Evolutionary conservation across 192 early-diverging fungal genomes (phyloP).

Genomic region (Coemansia sp.): DNA sequence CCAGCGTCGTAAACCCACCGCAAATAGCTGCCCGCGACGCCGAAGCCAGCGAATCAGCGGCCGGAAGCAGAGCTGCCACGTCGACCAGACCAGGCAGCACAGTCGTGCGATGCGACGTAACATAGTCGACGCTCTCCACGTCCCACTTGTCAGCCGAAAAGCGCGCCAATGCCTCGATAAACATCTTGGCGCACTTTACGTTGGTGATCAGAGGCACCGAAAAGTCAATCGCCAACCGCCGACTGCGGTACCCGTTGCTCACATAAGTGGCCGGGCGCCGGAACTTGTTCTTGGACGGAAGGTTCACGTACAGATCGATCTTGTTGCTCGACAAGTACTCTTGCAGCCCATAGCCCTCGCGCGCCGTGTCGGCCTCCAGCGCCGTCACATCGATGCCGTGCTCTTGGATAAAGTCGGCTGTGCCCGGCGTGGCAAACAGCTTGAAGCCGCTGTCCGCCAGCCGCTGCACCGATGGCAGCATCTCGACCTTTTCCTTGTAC

Average conservation of each 20-base stretch:
- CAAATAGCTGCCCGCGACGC: constrained; percentile 71
- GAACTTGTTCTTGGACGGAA: constrained; percentile 97
- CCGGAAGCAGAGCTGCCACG: constrained; percentile 67
- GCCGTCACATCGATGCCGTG: constrained; percentile 90
- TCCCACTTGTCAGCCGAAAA: constrained; percentile 61
- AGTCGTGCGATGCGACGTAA: constrained; percentile 82
- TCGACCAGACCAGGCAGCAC: constrained; percentile 87
- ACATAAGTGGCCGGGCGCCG: constrained; percentile 94
- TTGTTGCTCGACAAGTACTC: constrained; percentile 95
- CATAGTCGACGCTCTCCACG: constrained; percentile 83
- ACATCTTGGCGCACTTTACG: constrained; percentile 98
- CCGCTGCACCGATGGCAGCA: constrained; percentile 84
- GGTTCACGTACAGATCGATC: constrained; percentile 98
- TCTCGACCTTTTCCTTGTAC: constrained; percentile 98
- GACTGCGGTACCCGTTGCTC: constrained; percentile 88
- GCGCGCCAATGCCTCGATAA: constrained; percentile 91
- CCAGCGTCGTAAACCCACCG: constrained; percentile 84
- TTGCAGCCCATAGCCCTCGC: constrained; percentile 87
- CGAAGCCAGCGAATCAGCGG: constrained; percentile 59
- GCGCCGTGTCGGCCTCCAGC: constrained; percentile 69
- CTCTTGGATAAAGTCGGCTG: constrained; percentile 95
- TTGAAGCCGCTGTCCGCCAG: constrained; percentile 84
- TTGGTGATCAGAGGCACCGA: constrained; percentile 97
- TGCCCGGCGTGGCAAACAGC: constrained; percentile 95
- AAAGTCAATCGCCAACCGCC: constrained; percentile 97